Evolutionary conservation across 1,139 yeast genomes (phyloP), one percentile per base, ranked within the genome.

Genomic region (Eremothecium gossypii): DNA sequence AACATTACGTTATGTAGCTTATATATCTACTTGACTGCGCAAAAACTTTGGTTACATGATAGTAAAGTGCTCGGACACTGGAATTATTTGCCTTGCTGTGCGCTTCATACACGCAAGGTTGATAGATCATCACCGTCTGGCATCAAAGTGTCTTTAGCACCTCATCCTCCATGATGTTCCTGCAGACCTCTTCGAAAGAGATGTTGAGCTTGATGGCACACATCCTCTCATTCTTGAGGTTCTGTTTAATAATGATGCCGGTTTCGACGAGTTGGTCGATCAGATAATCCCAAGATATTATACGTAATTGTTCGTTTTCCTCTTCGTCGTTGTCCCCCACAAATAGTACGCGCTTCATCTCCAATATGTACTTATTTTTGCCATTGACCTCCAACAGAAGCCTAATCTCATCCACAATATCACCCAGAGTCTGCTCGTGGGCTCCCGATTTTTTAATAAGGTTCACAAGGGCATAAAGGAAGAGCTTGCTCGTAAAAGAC

Each of bases 331-430:
- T 43, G 12, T 52, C 57, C 17, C 43, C 45, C 14, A 51, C 53
- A 39, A 48, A 58, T 28, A 64, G 41, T 7, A 60, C 53, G 4
- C 55, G 46, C n/a, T 55, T 53, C 8, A 61, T 55, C 5, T 52
- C 60, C 33, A 54, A 43, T 11, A 58, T 49, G 30, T 49, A 56
- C 36, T 55, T 57, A 17, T 60, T 54, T 27, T 53, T 56, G 2
- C 66, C 58, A 41, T 64, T 66, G 14, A 70, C 51, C 26, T 66
- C 63, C 6, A 72, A 63, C 10, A 74, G 53, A 23, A 73, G 70
- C 45, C 73, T 76, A 58, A 85, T 71, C 55, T 89, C 96, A 55
- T 84, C 94, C 30, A 84, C 69, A 1, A 87, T 69, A 49, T 83
- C 94, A 20, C 91, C 91, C 40, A 87, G 58, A 1, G 78, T 59